A percentile compares a stretch with the other conserved stretches of the same genome.
phyloP scores from a whole-genome alignment of 2,329 filamentous ascomycete species.

The Cladosporium sp. region DNA sequence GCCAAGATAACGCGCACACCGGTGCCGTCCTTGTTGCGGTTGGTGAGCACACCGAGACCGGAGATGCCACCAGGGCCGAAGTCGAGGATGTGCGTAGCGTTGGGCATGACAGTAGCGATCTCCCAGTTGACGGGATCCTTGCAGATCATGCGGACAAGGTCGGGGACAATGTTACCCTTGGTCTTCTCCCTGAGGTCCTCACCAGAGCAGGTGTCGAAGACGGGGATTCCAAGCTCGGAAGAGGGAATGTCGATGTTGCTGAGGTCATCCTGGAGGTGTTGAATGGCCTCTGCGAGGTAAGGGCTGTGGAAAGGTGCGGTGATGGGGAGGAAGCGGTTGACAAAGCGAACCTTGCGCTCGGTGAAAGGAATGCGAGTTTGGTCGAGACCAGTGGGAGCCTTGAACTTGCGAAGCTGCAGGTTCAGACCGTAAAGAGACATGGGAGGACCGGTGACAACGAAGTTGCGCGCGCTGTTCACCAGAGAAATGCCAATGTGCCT shows the following conservation, averaged over 20 bases:
- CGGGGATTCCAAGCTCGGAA: constrained; percentile 70
- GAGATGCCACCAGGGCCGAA: constrained; percentile 97
- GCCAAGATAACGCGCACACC: constrained; percentile 95
- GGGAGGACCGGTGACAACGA: constrained; percentile 93
- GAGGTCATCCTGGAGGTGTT: constrained; percentile 80
- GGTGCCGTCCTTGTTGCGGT: constrained; percentile 98
- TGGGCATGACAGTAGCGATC: constrained; percentile 82
- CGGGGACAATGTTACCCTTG: constrained; percentile 70
- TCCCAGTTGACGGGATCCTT: constrained; percentile 95
- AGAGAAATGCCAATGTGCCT: constrained; percentile 93
- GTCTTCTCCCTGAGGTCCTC: constrained; percentile 70
- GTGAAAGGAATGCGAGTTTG: constrained; percentile 93
- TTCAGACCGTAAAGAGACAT: constrained; percentile 96
- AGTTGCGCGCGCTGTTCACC: constrained; percentile 93
- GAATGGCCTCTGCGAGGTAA: constrained; percentile 77
- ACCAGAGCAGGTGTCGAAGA: constrained; percentile 86
- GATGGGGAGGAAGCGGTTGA: constrained; percentile 94
- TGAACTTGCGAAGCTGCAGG: constrained; percentile 89
- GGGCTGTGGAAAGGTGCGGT: constrained; percentile 98
- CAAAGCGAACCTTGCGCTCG: constrained; percentile 92
- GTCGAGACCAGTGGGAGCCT: constrained; percentile 93
- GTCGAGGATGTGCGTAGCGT: constrained; percentile 90
- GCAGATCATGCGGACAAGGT: constrained; percentile 87
- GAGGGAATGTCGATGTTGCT: constrained; percentile 73
- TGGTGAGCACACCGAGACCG: constrained; percentile 89